Base-by-base conservation (phyloP, 768 basidiomycete genomes). In the Pilatotrama ljubarskyi region DNA sequence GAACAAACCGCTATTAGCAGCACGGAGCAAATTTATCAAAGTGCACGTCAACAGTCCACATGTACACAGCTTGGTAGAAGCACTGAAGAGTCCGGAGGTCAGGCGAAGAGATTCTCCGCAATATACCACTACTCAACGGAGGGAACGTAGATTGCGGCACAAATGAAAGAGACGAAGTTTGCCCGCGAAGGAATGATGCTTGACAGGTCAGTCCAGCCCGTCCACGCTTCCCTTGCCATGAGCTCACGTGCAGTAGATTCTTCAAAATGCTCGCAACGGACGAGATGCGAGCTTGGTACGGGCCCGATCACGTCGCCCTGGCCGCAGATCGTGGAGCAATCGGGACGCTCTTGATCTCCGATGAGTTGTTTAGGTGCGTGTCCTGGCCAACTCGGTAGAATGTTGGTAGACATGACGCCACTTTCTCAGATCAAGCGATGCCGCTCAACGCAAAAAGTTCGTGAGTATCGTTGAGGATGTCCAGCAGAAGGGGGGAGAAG, bases 251-350 rank as follows among this genome's bases (percentile, higher is more conserved):
- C n/a, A n/a, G 18, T 44, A 98, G 95, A 65, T 99, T 99, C 77
- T 95, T 95, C 78, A 99, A 98, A 74, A 98, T 95, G 94, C 83
- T 98, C 26, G 93, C 90, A 0, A 82, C 82, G 1, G 95, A 99
- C 66, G 95, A 98, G 72, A 87, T 95, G 78, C 83, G 97, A 55
- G 97, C 97, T 5, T 99, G 97, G 97, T 99, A 99, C 73, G 97
- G 96, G 1, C 93, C 95, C 13, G 88, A 92, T 49, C 97, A 99
- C 73, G 97, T 99, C 55, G 79, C 82, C 50, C 81, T 97, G 20
- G 97, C 97, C 3, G 89, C 92, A 36, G 92, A 95, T 69, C 82
- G 97, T 49, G 95, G 95, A 0, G 97, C 97, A 0, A 87, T 98
- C 41, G 95, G 95, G 15, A 94, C 93, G 2, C 80, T 99, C 25